phyloP scores from a whole-genome alignment of 2,329 filamentous ascomycete species.

The Claviceps africana region DNA sequence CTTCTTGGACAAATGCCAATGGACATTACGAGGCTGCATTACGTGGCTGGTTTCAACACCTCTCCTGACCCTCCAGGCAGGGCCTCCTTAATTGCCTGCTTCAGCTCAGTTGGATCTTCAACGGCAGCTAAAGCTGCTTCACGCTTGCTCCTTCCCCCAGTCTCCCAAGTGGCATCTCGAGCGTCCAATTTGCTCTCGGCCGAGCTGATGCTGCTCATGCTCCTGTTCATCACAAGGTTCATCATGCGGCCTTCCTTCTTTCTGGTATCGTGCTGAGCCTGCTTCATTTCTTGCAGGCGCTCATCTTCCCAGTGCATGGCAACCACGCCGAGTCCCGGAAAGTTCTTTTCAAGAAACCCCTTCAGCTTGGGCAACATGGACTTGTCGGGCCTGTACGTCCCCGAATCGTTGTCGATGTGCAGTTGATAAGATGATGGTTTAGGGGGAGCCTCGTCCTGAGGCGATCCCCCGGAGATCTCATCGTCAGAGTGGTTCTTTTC shows the following conservation, averaged over 20 bases:
- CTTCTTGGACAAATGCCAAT: not conserved
- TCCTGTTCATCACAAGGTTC: slow-evolving; percentile 43
- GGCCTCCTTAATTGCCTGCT: slow-evolving; percentile 18
- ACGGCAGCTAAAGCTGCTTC: slow-evolving; percentile 37
- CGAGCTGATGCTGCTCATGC: slow-evolving; percentile 37
- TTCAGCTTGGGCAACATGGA: slow-evolving; percentile 58
- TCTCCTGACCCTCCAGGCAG: slow-evolving; percentile 13
- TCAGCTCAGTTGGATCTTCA: slow-evolving; percentile 34
- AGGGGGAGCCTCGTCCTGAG: slow-evolving; percentile 26
- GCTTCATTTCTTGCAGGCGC: slow-evolving; percentile 59
- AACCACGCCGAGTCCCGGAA: slow-evolving; percentile 63
- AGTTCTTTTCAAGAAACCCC: slow-evolving; percentile 54
- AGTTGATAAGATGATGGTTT: slow-evolving; percentile 59
- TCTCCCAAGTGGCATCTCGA: slow-evolving; percentile 26
- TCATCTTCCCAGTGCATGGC: slow-evolving; percentile 70
- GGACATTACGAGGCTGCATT: not conserved
- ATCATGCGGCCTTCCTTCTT: slow-evolving; percentile 43
- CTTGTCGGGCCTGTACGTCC: slow-evolving; percentile 81
- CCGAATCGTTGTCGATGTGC: slow-evolving; percentile 88
- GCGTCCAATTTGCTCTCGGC: slow-evolving; percentile 37
- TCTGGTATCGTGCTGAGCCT: slow-evolving; percentile 60
- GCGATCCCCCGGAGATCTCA: slow-evolving; percentile 33
- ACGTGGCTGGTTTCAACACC: not conserved
- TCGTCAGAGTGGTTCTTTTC: slow-evolving; percentile 38
- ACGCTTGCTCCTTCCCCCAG: slow-evolving; percentile 33